These are phyloP conservation scores for Fusarium avenaceum DNA, from an alignment of 2,329 filamentous ascomycete species.

Conservation along the genomic window DNA sequence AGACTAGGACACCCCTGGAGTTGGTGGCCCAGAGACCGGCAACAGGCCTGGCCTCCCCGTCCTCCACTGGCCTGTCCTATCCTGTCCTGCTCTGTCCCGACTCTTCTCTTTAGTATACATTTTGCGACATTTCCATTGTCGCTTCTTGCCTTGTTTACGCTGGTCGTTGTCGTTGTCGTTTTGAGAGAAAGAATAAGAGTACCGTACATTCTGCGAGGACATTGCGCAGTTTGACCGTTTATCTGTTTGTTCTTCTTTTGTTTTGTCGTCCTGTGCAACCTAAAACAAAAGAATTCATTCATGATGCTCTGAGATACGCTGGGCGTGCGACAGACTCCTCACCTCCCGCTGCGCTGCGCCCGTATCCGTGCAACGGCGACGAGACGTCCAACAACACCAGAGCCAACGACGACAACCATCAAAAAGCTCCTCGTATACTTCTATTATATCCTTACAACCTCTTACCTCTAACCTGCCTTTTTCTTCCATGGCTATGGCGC, in stretches of 20 bases:
- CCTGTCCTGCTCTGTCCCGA: constrained; percentile 7
- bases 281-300: constrained; percentile 38
- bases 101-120: constrained; percentile 10
- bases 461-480: constrained; percentile 2
- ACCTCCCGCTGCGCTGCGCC: constrained; percentile 42
- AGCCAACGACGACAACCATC: constrained; percentile 8
- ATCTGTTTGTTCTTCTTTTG: constrained; percentile 17
- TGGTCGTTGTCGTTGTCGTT: constrained; percentile 27
- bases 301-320: constrained; percentile 50
- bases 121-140: constrained; percentile 42
- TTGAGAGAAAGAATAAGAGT: constrained; percentile 1
- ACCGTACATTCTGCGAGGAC: constrained; percentile 5
- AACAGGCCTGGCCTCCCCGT: constrained; percentile 23
- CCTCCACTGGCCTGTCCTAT: constrained; percentile 1
- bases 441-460: not conserved
- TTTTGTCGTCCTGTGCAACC: constrained; percentile 37
- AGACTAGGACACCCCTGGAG: constrained; percentile 34
- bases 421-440: constrained; percentile 37
- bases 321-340: constrained; percentile 46
- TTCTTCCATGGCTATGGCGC: constrained; percentile 44
- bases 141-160: constrained; percentile 37
- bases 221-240: constrained; percentile 22
- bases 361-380: constrained; percentile 47
- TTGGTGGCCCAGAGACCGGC: constrained; percentile 19
- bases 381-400: constrained; percentile 33